Base-by-base conservation (phyloP, 192 early-diverging fungal genomes). In the Coemansia sp. region DNA sequence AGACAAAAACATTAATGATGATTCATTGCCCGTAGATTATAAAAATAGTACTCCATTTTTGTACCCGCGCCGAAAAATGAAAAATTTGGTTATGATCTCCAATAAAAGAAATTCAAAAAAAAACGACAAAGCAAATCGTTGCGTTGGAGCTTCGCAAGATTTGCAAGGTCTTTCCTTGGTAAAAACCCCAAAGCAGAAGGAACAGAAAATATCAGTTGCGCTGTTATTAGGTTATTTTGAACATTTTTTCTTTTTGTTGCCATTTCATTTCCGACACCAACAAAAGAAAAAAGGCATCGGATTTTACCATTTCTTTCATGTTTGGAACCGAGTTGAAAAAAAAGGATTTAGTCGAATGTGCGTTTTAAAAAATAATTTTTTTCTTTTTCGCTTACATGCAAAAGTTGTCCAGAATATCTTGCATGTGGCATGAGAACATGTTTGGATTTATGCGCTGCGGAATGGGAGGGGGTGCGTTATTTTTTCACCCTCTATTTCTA, bases 251-350 rank as follows among this genome's bases (percentile, higher is more conserved):
- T 48, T 48, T 48, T 13, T 48, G 15, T 12, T 48, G 18, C 46
- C 46, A 22, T 42, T 42, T 42, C 41, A 42, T 22, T 7, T 10
- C 21, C 49, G 48, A 22, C 4, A 11, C n/a, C n/a, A n/a, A 21
- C 6, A 21, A 52, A 19, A 51, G 22, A 19, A 21, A 21, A 51
- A 52, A 52, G 12, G 12, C 6, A 48, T 48, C 16, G 16, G 26
- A 18, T 0, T 22, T 52, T 1, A 8, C 22, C 18, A 42, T 43
- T 47, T 46, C 8, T 13, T 41, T 40, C 26, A 51, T 39, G 39
- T 51, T 42, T 41, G 65, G 65, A 32, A 40, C 65, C 62, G 71
- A 22, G 71, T 42, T 62, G 62, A 54, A 62, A 67, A 66, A 67
- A 69, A 63, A 68, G 32, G 58, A 46, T 4, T 37, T 51, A 10